Conservation (phyloP, 805 yeast species). For the Candida peoriensis region DNA sequence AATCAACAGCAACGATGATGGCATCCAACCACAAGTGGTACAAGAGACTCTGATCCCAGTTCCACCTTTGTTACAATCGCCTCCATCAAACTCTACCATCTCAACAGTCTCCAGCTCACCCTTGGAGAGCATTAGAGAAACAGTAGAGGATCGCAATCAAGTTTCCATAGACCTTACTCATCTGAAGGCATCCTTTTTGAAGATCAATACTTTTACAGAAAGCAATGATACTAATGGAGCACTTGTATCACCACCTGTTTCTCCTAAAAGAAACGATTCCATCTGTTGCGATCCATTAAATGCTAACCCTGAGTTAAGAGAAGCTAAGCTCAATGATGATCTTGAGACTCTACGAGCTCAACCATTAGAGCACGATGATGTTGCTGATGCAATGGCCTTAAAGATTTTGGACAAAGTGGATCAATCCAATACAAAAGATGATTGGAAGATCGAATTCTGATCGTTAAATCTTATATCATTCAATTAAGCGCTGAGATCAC, state of each 20-base stretch:
- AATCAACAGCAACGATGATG: background rate
- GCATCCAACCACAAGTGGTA: background rate
- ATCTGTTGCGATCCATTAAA: conserved; percentile 12
- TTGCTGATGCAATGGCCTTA: conserved; percentile 25
- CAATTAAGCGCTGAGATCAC: background rate
- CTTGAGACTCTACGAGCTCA: background rate
- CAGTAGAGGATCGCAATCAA: background rate
- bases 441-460: conserved; percentile 20
- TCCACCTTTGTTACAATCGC: background rate
- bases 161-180: background rate
- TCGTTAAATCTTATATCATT: no score
- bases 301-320: background rate
- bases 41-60: background rate
- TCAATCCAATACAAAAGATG: conserved; percentile 9
- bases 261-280: conserved; percentile 9
- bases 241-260: conserved; percentile 11
- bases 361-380: conserved; percentile 11
- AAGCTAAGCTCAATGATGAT: background rate
- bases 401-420: conserved; percentile 25
- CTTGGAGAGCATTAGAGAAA: background rate
- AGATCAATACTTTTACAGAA: background rate
- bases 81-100: background rate
- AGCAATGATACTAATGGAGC: conserved; percentile 1
- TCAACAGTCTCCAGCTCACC: background rate
- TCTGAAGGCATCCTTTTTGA: no score